These are phyloP conservation scores for Arthroderma uncinatum DNA, from an alignment of 2,329 filamentous ascomycete species.

Conservation along the genomic window DNA sequence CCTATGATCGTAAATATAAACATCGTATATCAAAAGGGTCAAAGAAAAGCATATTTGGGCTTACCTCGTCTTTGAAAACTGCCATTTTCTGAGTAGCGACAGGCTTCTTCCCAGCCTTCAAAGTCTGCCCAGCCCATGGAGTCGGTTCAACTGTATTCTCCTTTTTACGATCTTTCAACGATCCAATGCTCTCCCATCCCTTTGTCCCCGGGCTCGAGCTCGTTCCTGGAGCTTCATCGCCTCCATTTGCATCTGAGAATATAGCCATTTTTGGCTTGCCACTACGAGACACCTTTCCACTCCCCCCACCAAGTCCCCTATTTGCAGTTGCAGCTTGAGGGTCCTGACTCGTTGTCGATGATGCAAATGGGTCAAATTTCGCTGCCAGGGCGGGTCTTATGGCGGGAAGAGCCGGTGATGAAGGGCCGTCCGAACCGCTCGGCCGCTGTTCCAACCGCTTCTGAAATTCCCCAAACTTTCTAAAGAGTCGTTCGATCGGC, in stretches of 20 bases:
- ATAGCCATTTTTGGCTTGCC: slow-evolving; percentile 76
- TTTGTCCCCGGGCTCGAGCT: slow-evolving; percentile 46
- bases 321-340: slow-evolving; percentile 56
- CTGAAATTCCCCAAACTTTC: slow-evolving; percentile 90
- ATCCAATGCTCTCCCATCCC: slow-evolving; percentile 88
- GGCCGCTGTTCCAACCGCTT: slow-evolving; percentile 59
- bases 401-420: slow-evolving; percentile 75
- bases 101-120: slow-evolving; percentile 79
- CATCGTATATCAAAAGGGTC: slow-evolving; percentile 30
- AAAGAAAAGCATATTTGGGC: slow-evolving; percentile 33
- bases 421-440: slow-evolving; percentile 53
- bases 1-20: slow-evolving; percentile 80
- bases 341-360: slow-evolving; percentile 35
- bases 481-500: slow-evolving; percentile 65
- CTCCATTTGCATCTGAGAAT: slow-evolving; percentile 66
- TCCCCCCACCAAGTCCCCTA: slow-evolving; percentile 38
- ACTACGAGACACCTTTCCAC: slow-evolving; percentile 46
- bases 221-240: slow-evolving; percentile 46
- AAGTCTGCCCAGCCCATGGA: slow-evolving; percentile 83
- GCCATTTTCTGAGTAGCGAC: slow-evolving; percentile 67
- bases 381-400: slow-evolving; percentile 72
- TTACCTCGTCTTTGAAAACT: slow-evolving; percentile 94
- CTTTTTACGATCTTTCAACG: slow-evolving; percentile 78
- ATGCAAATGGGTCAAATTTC: slow-evolving; percentile 71
- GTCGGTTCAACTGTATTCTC: slow-evolving; percentile 79